Evolutionary conservation across 2,329 filamentous ascomycete species (phyloP).

Genomic region (Monosporascus cannonballus): DNA sequence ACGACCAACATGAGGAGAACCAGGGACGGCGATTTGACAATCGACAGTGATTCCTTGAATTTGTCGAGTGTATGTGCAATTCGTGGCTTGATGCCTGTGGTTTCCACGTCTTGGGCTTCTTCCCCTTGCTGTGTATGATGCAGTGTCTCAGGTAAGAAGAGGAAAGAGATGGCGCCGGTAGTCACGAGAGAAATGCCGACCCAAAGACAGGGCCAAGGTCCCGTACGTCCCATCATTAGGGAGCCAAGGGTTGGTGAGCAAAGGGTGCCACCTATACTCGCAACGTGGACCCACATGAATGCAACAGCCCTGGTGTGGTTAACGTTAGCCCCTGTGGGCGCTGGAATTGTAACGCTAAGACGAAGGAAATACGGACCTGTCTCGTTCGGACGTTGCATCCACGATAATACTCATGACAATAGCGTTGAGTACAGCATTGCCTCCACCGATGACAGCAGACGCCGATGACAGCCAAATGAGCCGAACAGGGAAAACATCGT

Average conservation of each 20-base stretch:
- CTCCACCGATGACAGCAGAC: conserved; percentile 29
- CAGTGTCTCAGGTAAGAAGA: conserved; percentile 25
- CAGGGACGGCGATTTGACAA: conserved; percentile 18
- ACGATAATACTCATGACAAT: conserved; percentile 29
- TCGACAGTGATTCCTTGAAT: conserved; percentile 21
- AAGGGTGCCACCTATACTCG: conserved; percentile 39
- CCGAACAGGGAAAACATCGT: conserved; percentile 25
- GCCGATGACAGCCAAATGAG: conserved; percentile 28
- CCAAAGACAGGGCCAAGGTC: conserved; percentile 21
- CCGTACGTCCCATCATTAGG: conserved; percentile 20
- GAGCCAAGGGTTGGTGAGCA: conserved; percentile 20
- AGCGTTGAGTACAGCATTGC: conserved; percentile 24
- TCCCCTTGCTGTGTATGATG: conserved; percentile 3
- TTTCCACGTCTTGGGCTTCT: neutral
- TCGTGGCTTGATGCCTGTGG: conserved; percentile 3
- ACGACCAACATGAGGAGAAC: conserved; percentile 16
- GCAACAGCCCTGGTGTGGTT: conserved; percentile 24
- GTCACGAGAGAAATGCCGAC: conserved; percentile 11
- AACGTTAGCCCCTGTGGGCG: neutral
- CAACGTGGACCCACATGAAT: conserved; percentile 47
- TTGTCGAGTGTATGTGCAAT: conserved; percentile 9
- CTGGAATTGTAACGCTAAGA: neutral
- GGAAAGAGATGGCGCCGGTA: conserved; percentile 10
- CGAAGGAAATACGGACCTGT: conserved; percentile 20
- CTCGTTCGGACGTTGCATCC: conserved; percentile 28